Conservation (phyloP, 495 filamentous ascomycete species). For the Copromyces sp. region DNA sequence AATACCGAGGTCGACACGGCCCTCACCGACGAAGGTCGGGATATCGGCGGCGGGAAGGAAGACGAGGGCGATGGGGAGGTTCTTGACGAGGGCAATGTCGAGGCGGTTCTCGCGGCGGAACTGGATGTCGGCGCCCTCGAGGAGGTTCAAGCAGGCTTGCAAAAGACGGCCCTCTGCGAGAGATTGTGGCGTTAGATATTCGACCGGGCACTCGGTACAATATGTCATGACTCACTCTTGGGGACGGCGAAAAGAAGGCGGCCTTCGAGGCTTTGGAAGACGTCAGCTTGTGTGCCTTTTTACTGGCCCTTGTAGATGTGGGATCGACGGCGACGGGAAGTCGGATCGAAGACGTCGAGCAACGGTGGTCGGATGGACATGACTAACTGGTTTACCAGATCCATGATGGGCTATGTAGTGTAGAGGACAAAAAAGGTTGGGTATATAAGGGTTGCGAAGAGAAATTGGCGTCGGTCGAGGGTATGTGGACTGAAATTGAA, state of each 20-base stretch:
- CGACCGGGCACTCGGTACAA: neutral
- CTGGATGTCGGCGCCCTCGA: constrained; percentile 88
- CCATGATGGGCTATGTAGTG: constrained; percentile 40
- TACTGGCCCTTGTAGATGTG: neutral
- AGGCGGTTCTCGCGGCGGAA: constrained; percentile 87
- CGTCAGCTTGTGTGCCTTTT: constrained; percentile 26
- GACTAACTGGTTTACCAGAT: constrained; percentile 78
- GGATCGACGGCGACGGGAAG: neutral
- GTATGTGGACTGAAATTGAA: neutral
- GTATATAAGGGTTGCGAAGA: neutral
- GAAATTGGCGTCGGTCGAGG: neutral
- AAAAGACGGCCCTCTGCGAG: constrained; percentile 78
- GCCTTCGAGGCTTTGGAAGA: constrained; percentile 63
- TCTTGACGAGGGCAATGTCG: constrained; percentile 94
- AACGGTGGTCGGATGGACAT: constrained; percentile 1
- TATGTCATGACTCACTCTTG: constrained; percentile 60
- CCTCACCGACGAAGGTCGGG: constrained; percentile 92
- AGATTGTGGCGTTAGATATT: neutral
- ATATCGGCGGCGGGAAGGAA: constrained; percentile 97
- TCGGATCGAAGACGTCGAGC: neutral
- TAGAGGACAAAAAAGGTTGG: neutral
- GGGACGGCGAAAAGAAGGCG: constrained; percentile 92
- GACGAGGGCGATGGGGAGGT: constrained; percentile 86
- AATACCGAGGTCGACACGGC: constrained; percentile 86
- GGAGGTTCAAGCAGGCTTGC: constrained; percentile 74